Percentiles rank a stretch among this genome's conserved stretches.
Conservation (phyloP, 768 basidiomycete genomes). For the Termitomyces sp. region DNA sequence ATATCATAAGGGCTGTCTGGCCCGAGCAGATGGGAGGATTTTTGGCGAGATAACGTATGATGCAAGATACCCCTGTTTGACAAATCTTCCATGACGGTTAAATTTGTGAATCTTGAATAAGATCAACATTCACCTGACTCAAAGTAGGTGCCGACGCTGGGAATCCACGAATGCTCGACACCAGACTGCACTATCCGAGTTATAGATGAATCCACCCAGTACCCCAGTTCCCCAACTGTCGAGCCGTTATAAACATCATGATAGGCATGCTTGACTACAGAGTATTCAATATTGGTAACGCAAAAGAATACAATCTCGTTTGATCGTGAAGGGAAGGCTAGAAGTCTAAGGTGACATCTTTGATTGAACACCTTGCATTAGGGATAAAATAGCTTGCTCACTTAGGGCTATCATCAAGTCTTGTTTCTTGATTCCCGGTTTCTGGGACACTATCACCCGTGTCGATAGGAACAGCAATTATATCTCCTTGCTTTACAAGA, state of each 20-base stretch:
- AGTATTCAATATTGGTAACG: conserved; percentile 72
- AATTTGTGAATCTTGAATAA: not conserved
- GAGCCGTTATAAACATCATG: conserved; percentile 49
- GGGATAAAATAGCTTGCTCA: conserved; percentile 11
- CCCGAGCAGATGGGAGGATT: conserved; percentile 23
- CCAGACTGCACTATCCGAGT: conserved; percentile 83
- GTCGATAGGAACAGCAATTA: conserved; percentile 63
- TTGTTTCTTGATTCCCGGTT: conserved; percentile 18
- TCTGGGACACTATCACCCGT: conserved; percentile 32
- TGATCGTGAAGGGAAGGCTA: conserved; percentile 18
- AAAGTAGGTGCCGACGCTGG: conserved; percentile 44
- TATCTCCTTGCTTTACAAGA: conserved; percentile 68
- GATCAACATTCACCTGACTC: conserved; percentile 36
- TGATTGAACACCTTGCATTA: not conserved
- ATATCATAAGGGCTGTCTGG: conserved; percentile 35
- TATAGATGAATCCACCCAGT: conserved; percentile 68
- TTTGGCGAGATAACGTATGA: conserved; percentile 15
- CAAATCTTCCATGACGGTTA: not conserved
- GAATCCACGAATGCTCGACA: conserved; percentile 60
- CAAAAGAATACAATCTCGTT: conserved; percentile 68
- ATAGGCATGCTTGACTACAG: conserved; percentile 35
- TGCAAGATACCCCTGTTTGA: conserved; percentile 20
- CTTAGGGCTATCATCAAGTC: conserved; percentile 19
- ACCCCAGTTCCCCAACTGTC: conserved; percentile 70
- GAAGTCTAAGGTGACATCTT: not conserved